Percentiles rank a stretch among this genome's conserved stretches.
Evolutionary conservation across 805 yeast genomes (phyloP).

Genomic region (Nakazawaea siamensis): DNA sequence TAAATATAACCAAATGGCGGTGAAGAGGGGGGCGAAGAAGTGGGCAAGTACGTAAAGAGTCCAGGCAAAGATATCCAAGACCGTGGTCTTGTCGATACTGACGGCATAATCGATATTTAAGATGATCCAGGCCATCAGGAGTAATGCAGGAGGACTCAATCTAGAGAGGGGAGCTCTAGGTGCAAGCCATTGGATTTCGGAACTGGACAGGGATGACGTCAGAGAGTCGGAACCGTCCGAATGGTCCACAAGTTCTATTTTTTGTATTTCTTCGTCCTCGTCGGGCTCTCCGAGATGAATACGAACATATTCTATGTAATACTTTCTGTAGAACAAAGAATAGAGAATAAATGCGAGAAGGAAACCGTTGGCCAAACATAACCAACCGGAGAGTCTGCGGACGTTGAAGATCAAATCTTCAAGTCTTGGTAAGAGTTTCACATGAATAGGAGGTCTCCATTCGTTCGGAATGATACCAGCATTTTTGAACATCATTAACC

Average conservation of each 20-base stretch:
- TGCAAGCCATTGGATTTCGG: background rate
- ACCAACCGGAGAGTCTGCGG: constrained; percentile 15
- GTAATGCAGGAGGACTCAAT: constrained; percentile 28
- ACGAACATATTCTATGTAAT: no score
- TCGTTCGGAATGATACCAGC: constrained; percentile 49
- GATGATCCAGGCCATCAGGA: constrained; percentile 37
- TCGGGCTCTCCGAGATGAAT: no score
- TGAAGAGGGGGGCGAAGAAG: constrained; percentile 50
- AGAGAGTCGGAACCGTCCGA: constrained; percentile 8
- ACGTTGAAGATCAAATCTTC: constrained; percentile 32
- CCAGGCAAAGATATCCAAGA: constrained; percentile 53
- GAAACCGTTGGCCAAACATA: constrained; percentile 12
- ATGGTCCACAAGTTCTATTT: constrained; percentile 1
- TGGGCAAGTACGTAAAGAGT: constrained; percentile 54
- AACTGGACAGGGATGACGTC: background rate
- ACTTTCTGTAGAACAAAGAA: constrained; percentile 5
- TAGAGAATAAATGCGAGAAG: constrained; percentile 12
- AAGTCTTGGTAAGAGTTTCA: constrained; percentile 32
- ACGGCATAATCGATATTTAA: constrained; percentile 37
- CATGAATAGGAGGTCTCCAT: constrained; percentile 46
- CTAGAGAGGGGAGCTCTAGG: no score
- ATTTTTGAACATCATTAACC: constrained; percentile 51
- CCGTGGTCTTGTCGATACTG: constrained; percentile 28
- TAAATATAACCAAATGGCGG: constrained; percentile 54
- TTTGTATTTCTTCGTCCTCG: background rate